Evolutionary conservation across 2,329 filamentous ascomycete genomes (phyloP), one percentile per base, ranked within the genome.

Genomic region (Talaromyces sp.): DNA sequence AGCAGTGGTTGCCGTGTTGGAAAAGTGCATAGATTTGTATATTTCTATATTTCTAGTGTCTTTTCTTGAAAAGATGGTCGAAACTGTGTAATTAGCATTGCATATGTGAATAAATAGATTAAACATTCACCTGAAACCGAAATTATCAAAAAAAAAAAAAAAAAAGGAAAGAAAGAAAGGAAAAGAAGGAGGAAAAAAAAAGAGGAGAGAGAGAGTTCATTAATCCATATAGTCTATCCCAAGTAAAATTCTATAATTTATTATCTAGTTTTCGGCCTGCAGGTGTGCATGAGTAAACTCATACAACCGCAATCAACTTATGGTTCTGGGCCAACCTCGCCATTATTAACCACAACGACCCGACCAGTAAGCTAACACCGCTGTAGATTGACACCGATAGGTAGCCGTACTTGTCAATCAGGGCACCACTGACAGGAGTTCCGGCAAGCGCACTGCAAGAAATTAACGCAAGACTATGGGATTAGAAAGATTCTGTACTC

Each of bases 1-100:
- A 66, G n/a, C 64, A 71, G 62, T 83, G 80, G 81, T 66, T 82
- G 59, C 69, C 70, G 51, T 82, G 80, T 61, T 81, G 76, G 69
- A 58, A 65, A 58, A 35, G 31, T 61, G 59, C 49, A 24, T 52
- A 57, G 11, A 53, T 53, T 24, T 46, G 26, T 43, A n/a, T 24
- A 24, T 14, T 43, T 56, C 21, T n/a, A n/a, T n/a, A n/a, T n/a
- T n/a, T n/a, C n/a, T 46, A 27, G 46, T 56, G 3, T n/a, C 21
- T 43, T n/a, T 43, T 17, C 19, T 56, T 29, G 24, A 19, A 43
- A 46, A 46, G 21, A 3, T 9, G n/a, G 10, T 21, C 11, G 11
- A 11, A 46, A 24, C 21, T 46, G 43, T 46, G 41, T 46, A 21
- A 46, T 46, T 24, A 46, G 21, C 43, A 24, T 24, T 46, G n/a